Evolutionary conservation across 2,329 filamentous ascomycete species (phyloP).

Genomic region (Mollisiaceae sp.): DNA sequence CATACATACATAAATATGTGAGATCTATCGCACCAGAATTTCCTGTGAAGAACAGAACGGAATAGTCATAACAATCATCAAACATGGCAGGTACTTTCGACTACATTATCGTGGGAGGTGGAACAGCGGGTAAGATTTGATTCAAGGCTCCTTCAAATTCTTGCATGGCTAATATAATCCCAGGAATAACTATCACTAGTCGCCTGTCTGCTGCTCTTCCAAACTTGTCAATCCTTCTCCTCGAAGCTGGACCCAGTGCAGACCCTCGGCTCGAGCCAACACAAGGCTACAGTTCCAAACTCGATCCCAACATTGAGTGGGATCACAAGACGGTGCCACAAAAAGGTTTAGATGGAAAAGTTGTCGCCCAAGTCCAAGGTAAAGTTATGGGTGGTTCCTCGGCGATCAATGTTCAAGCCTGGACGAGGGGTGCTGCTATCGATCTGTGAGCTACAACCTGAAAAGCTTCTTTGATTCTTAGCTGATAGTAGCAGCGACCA

Average conservation of each 20-base stretch:
- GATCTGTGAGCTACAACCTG: constrained; percentile 44
- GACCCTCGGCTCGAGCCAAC: constrained; percentile 9
- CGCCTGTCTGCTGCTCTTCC: constrained; percentile 39
- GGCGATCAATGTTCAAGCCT: constrained; percentile 44
- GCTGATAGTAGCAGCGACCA: constrained; percentile 49
- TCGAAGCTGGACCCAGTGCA: constrained; percentile 44
- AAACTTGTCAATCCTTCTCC: constrained; percentile 43
- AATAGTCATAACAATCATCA: not conserved
- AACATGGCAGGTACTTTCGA: not conserved
- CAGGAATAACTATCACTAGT: constrained; percentile 45
- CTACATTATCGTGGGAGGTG: not conserved
- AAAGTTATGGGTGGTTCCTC: constrained; percentile 50
- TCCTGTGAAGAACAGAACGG: no score
- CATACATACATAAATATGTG: not conserved
- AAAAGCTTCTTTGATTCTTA: not conserved
- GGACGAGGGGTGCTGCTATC: constrained; percentile 38
- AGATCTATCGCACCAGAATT: not conserved
- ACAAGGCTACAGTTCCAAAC: constrained; percentile 9
- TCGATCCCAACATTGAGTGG: constrained; percentile 40
- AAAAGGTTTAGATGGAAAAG: constrained; percentile 35
- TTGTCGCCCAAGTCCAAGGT: constrained; percentile 38
- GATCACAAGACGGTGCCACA: constrained; percentile 43
- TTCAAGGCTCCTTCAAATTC: not conserved
- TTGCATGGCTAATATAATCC: constrained; percentile 25
- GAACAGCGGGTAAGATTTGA: not conserved